Evolutionary conservation across 2,329 filamentous ascomycete genomes (phyloP).

Genomic region (Aureobasidium sp.): DNA sequence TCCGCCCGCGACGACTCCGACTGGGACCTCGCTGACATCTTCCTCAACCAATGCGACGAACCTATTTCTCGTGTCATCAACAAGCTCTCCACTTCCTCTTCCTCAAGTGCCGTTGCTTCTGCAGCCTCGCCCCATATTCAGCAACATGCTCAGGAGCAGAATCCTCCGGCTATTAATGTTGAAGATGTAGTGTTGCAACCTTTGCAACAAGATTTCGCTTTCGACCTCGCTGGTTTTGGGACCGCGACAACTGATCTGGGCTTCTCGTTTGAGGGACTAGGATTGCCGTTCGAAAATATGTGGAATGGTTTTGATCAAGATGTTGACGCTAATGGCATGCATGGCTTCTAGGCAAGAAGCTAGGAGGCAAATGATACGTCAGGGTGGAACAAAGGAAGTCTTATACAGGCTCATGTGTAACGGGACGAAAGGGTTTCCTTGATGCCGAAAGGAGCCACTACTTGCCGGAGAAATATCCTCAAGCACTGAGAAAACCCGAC

Average conservation of each 20-base stretch:
- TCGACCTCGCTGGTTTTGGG: background rate
- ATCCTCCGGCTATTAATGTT: background rate
- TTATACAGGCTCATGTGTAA: background rate
- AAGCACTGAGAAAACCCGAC: no score
- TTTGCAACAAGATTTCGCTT: background rate
- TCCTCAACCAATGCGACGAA: constrained; percentile 14
- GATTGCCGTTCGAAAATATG: background rate
- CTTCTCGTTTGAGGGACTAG: background rate
- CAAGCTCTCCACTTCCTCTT: background rate
- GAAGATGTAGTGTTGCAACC: constrained; percentile 1
- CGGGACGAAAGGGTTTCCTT: background rate
- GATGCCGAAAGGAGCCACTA: no score
- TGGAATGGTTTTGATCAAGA: constrained; percentile 1
- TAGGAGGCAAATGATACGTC: background rate
- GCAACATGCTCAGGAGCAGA: background rate
- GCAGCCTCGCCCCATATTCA: background rate
- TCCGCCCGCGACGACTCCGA: background rate
- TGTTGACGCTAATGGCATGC: background rate
- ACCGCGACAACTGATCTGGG: background rate
- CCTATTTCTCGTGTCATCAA: constrained; percentile 4
- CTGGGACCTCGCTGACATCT: constrained; percentile 11
- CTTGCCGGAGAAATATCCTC: no score
- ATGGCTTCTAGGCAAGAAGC: background rate
- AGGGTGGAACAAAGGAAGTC: background rate
- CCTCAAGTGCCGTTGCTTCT: background rate